Evolutionary conservation across 2,329 filamentous ascomycete genomes (phyloP).

Genomic region (Peltaster fructicola): DNA sequence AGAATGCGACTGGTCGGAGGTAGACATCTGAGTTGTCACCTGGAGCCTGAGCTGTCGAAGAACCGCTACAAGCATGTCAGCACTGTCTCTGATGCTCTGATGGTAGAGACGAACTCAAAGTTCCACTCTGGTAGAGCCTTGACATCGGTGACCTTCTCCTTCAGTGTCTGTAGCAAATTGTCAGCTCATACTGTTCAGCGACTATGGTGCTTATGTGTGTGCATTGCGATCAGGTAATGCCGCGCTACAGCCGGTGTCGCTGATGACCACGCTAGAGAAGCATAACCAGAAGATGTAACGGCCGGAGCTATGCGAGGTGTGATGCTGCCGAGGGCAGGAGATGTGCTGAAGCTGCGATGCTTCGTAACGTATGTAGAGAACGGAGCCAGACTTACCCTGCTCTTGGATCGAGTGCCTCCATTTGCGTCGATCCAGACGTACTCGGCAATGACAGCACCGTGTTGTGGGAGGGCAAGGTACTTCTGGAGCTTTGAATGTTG

Average conservation of each 20-base stretch:
- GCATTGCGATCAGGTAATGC: no score
- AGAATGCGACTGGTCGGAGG: constrained; percentile 77
- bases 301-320: no score
- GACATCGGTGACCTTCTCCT: constrained; percentile 37
- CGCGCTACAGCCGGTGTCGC: constrained; percentile 3
- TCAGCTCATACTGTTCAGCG: constrained; percentile 6
- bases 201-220: constrained; percentile 1
- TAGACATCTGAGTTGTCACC: constrained; percentile 97
- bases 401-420: constrained; percentile 82
- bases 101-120: no score
- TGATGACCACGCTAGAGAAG: constrained; percentile 3
- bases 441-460: constrained; percentile 76
- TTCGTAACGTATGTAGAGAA: no score
- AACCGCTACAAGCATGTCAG: no score
- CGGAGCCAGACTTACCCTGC: constrained; percentile 52
- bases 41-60: constrained; percentile 78
- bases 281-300: no score
- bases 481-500: constrained; percentile 54
- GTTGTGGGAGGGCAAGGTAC: constrained; percentile 81
- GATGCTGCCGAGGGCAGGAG: no score
- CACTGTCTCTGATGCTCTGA: no score
- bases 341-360: no score
- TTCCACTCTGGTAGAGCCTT: constrained; percentile 63
- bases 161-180: constrained; percentile 38
- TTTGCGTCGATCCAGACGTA: constrained; percentile 88